Conservation (phyloP, 1,139 yeast genomes). For the Candida frijolesensis region DNA sequence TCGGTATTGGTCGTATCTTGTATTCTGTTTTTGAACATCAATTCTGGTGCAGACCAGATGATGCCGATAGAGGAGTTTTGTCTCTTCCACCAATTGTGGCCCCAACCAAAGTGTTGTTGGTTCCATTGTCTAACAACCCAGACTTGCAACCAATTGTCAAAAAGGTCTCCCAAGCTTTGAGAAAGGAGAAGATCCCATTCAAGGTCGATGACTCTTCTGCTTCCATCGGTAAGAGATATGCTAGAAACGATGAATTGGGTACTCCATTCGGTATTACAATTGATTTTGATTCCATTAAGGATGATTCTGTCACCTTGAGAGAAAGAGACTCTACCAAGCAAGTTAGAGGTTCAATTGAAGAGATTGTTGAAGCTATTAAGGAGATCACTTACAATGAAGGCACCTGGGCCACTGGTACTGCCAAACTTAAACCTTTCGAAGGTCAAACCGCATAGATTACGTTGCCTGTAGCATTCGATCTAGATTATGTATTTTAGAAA, state of each 20-base stretch:
- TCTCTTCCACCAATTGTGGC: constrained; percentile 96
- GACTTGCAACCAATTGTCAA: constrained; percentile 78
- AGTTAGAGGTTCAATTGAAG: constrained; percentile 88
- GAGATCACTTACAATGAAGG: constrained; percentile 72
- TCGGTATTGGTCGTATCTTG: constrained; percentile 97
- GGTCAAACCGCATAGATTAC: constrained; percentile 33
- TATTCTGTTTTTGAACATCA: constrained; percentile 92
- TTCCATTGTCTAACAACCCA: constrained; percentile 86
- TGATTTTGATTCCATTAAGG: constrained; percentile 92
- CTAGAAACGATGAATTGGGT: constrained; percentile 98
- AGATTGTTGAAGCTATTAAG: constrained; percentile 77
- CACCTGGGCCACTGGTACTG: constrained; percentile 86
- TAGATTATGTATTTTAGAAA: constrained; percentile 5
- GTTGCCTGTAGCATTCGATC: not conserved
- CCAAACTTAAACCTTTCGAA: constrained; percentile 64
- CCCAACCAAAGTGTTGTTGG: constrained; percentile 95
- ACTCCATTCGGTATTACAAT: constrained; percentile 98
- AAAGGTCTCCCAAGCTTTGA: constrained; percentile 68
- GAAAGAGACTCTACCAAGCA: constrained; percentile 98
- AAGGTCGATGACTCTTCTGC: constrained; percentile 98
- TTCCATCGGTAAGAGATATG: constrained; percentile 97
- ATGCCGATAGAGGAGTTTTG: constrained; percentile 84
- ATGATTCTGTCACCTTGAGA: constrained; percentile 90
- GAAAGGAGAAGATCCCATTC: constrained; percentile 85
- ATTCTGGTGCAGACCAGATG: constrained; percentile 95